Percentiles rank a stretch among this genome's conserved stretches.
phyloP scores from a whole-genome alignment of 1,139 yeast genomes.

The Zhuliangozyma parablackwelliae region DNA sequence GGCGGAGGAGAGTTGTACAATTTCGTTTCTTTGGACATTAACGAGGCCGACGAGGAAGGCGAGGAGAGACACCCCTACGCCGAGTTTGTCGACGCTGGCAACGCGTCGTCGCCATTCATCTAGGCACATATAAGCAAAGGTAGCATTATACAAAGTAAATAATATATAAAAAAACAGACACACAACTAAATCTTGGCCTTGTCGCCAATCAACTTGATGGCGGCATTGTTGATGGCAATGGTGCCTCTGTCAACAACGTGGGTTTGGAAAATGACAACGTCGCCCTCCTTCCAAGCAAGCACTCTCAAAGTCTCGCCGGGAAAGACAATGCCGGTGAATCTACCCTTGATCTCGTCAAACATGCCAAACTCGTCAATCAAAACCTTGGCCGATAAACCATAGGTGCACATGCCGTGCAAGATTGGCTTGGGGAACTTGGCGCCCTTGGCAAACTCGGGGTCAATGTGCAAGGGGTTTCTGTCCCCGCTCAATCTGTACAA shows the following conservation, averaged over 20 bases:
- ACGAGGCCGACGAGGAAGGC: conserved; percentile 27
- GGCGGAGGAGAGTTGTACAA: conserved; percentile 18
- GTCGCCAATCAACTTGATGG: conserved; percentile 57
- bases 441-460: conserved; percentile 83
- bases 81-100: no score
- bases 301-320: conserved; percentile 93
- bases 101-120: no score
- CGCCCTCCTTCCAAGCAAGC: conserved; percentile 76
- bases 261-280: conserved; percentile 74
- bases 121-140: no score
- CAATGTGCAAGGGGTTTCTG: conserved; percentile 92
- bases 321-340: conserved; percentile 89
- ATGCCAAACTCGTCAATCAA: conserved; percentile 77
- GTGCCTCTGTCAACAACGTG: conserved; percentile 75
- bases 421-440: conserved; percentile 87
- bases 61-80: conserved; percentile 6
- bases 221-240: conserved; percentile 84
- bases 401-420: conserved; percentile 86
- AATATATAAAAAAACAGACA: conserved; percentile 1
- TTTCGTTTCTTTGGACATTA: conserved; percentile 21
- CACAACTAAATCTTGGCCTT: conserved; percentile 35
- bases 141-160: no score
- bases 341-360: conserved; percentile 80
- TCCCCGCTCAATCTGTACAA: conserved; percentile 91
- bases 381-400: conserved; percentile 77